These are phyloP conservation scores for Phytopythium ostracodes DNA, from an alignment of 352 stramenopile genomes.

Conservation along the genomic window DNA sequence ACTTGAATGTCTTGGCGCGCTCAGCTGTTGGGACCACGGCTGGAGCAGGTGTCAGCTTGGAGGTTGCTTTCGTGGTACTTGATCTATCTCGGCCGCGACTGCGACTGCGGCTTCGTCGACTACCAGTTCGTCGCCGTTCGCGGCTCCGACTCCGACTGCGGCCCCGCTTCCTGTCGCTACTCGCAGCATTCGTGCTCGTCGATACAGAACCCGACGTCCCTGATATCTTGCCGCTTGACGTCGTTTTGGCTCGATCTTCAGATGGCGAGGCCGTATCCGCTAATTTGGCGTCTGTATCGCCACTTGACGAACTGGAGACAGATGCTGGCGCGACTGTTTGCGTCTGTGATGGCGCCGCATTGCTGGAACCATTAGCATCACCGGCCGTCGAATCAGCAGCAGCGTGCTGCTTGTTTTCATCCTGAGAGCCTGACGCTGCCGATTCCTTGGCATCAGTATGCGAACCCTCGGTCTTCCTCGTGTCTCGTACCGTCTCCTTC, in stretches of 20 bases:
- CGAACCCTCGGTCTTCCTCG: not conserved
- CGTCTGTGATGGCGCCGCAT: not conserved
- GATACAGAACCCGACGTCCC: not conserved
- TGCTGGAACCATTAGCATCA: not conserved
- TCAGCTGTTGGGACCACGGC: not conserved
- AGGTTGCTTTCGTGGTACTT: not conserved
- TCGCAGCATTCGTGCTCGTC: not conserved
- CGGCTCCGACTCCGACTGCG: constrained; percentile 26
- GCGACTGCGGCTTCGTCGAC: constrained; percentile 21
- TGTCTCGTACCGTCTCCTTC: not conserved
- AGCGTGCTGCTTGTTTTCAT: constrained; percentile 2
- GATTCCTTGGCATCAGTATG: not conserved
- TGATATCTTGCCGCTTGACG: not conserved
- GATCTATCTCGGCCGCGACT: constrained; percentile 18
- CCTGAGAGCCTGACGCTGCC: not conserved
- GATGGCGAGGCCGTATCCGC: not conserved
- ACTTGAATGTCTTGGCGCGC: constrained; percentile 55
- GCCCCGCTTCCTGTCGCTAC: constrained; percentile 7
- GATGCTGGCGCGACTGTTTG: not conserved
- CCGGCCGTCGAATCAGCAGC: not conserved
- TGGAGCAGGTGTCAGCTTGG: not conserved
- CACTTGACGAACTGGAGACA: not conserved
- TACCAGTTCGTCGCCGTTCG: constrained; percentile 11
- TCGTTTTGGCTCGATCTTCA: not conserved
- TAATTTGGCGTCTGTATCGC: not conserved